Evolutionary conservation across 805 yeast species (phyloP).

Genomic region (Metschnikowia vanudenii): DNA sequence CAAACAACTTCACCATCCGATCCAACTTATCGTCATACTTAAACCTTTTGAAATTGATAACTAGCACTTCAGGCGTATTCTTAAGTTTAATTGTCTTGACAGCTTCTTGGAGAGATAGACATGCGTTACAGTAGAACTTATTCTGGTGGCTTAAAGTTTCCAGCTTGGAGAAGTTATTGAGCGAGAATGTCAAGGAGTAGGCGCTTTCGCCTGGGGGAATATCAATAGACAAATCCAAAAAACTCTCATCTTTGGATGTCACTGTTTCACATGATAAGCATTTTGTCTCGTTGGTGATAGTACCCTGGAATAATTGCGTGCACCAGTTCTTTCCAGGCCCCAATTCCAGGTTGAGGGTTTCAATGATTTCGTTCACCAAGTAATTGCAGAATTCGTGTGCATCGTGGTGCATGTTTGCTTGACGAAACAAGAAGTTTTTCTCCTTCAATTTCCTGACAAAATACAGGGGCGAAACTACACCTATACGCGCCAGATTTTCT

Average conservation of each 20-base stretch:
- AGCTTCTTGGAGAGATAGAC: conserved; percentile 91
- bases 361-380: conserved; percentile 64
- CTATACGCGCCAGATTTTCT: conserved; percentile 65
- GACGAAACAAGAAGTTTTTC: conserved; percentile 81
- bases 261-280: conserved; percentile 86
- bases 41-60: conserved; percentile 87
- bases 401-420: conserved; percentile 91
- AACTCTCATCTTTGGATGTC: conserved; percentile 79
- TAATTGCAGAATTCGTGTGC: conserved; percentile 96
- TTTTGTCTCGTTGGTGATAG: conserved; percentile 79
- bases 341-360: conserved; percentile 49
- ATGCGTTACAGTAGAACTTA: conserved; percentile 89
- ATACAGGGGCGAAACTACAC: conserved; percentile 80
- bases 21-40: conserved; percentile 83
- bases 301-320: conserved; percentile 77
- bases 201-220: conserved; percentile 58
- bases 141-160: conserved; percentile 85
- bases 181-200: conserved; percentile 70
- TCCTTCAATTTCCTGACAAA: conserved; percentile 74
- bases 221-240: conserved; percentile 84
- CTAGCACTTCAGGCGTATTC: conserved; percentile 71
- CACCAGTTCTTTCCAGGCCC: conserved; percentile 47
- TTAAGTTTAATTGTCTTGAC: conserved; percentile 82
- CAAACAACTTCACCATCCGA: conserved; percentile 80
- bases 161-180: conserved; percentile 77